phyloP scores from a whole-genome alignment of 768 basidiomycete genomes.

The Lactarius akahatsu region DNA sequence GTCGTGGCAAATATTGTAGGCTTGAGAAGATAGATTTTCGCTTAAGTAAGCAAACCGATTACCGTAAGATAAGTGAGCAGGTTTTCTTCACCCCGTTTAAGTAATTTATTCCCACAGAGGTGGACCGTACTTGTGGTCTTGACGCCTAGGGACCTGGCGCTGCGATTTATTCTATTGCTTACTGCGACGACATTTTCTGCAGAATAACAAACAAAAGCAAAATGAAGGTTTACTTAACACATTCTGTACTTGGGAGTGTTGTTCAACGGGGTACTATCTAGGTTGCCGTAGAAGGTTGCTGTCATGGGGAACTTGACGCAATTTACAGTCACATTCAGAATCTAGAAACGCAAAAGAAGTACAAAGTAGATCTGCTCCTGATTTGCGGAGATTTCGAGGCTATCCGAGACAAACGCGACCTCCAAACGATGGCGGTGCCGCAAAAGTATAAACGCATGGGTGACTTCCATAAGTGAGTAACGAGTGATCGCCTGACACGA shows the following conservation, averaged over 20 bases:
- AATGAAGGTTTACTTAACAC: constrained; percentile 17
- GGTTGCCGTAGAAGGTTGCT: constrained; percentile 93
- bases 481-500: neutral
- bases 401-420: constrained; percentile 70
- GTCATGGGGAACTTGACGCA: constrained; percentile 87
- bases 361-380: constrained; percentile 80
- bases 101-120: neutral
- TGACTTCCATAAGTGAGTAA: constrained; percentile 73
- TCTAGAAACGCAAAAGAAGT: constrained; percentile 60
- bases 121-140: no score
- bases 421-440: constrained; percentile 89
- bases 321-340: constrained; percentile 72
- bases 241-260: neutral
- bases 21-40: neutral
- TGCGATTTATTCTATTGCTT: neutral
- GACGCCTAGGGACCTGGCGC: no score
- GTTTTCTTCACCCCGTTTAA: neutral
- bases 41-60: neutral
- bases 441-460: constrained; percentile 83
- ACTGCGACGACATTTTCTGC: neutral
- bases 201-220: neutral
- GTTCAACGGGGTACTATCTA: constrained; percentile 33
- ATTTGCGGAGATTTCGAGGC: constrained; percentile 86
- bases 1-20: neutral
- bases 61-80: neutral